Evolutionary conservation across 148 eudicot species (phyloP).

Genomic region (Drosera capensis): DNA sequence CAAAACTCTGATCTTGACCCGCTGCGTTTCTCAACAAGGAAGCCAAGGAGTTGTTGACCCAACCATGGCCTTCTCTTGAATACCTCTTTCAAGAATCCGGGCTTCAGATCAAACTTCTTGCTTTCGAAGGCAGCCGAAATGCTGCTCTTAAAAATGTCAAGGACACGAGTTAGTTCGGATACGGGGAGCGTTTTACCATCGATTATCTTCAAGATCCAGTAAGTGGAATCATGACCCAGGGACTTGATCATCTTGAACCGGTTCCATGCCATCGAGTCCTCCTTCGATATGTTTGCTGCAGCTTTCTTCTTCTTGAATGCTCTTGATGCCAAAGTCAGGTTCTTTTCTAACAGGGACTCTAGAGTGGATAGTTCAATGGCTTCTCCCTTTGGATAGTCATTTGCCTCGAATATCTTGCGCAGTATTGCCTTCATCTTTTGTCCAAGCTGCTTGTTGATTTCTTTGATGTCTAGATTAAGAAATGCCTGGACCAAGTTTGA

Average conservation of each 20-base stretch:
- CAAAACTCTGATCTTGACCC: slow-evolving; percentile 49
- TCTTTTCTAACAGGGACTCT: slow-evolving; percentile 60
- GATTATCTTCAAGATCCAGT: slow-evolving; percentile 78
- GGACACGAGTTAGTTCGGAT: slow-evolving; percentile 36
- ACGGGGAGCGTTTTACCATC: slow-evolving; percentile 49
- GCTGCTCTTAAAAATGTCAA: slow-evolving; percentile 36
- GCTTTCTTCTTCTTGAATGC: slow-evolving; percentile 71
- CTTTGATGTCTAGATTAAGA: slow-evolving; percentile 70
- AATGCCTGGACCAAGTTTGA: slow-evolving; percentile 72
- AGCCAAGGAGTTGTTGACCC: slow-evolving; percentile 48
- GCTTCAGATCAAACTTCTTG: slow-evolving; percentile 65
- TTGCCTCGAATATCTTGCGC: slow-evolving; percentile 76
- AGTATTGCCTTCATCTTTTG: slow-evolving; percentile 80
- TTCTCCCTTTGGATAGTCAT: slow-evolving; percentile 66
- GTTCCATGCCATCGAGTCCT: slow-evolving; percentile 44
- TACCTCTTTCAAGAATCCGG: slow-evolving; percentile 61
- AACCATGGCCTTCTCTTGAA: slow-evolving; percentile 79
- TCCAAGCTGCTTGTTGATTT: slow-evolving; percentile 85
- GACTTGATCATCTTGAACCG: slow-evolving; percentile 54
- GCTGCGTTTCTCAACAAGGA: slow-evolving; percentile 50
- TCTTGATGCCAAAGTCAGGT: slow-evolving; percentile 57
- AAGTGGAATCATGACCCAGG: slow-evolving; percentile 62
- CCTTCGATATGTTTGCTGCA: slow-evolving; percentile 33
- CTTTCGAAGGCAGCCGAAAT: slow-evolving; percentile 47
- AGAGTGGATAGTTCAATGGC: slow-evolving; percentile 40